Conservation (phyloP, 192 early-diverging fungal genomes). For the Backusella luteola region DNA sequence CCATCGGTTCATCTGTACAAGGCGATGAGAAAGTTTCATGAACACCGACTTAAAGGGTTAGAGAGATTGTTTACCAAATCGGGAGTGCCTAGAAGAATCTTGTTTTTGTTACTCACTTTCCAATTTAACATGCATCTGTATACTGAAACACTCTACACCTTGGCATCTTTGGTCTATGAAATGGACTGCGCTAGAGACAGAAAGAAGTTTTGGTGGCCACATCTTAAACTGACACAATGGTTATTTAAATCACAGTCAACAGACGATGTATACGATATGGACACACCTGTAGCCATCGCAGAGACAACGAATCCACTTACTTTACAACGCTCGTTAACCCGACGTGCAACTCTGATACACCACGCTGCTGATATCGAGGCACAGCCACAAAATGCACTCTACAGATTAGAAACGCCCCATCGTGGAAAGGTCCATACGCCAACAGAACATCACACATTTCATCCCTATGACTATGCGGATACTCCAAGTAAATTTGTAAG, state of each 20-base stretch:
- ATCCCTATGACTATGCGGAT: neutral
- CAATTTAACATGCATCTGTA: constrained; percentile 29
- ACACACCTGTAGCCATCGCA: constrained; percentile 8
- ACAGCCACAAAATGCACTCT: neutral
- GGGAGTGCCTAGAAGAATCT: constrained; percentile 19
- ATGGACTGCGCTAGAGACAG: constrained; percentile 15
- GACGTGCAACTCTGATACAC: neutral
- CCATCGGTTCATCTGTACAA: constrained; percentile 12
- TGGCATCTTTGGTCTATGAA: constrained; percentile 30
- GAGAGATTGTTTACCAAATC: neutral
- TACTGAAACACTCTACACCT: constrained; percentile 27
- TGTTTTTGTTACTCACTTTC: constrained; percentile 24
- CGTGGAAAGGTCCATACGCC: neutral
- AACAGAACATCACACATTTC: neutral
- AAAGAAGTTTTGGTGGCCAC: constrained; percentile 20
- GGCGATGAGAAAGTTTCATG: constrained; percentile 27
- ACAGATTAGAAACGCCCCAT: neutral
- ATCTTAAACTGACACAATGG: constrained; percentile 18
- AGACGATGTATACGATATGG: constrained; percentile 15
- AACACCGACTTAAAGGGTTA: constrained; percentile 18
- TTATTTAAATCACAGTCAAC: neutral
- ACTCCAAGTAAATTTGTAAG: neutral
- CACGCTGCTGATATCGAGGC: neutral
- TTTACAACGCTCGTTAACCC: constrained; percentile 11
- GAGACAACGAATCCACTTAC: neutral